phyloP scores from a whole-genome alignment of 2,329 filamentous ascomycete species.

The Penicillium sp. region DNA sequence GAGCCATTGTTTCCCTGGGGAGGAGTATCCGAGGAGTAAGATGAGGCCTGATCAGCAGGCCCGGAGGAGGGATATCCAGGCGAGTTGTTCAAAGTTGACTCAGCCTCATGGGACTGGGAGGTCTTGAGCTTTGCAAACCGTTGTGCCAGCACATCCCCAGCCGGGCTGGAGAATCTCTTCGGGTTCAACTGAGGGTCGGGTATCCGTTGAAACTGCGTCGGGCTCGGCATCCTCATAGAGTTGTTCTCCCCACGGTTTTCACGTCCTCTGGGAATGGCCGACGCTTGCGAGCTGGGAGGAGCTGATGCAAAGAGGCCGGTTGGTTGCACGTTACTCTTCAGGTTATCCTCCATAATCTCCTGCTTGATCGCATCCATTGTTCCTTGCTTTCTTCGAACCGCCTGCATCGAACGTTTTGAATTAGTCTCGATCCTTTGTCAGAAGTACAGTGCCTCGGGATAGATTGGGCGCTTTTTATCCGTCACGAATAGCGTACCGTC shows the following conservation, averaged over 20 bases:
- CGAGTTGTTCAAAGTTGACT: neutral
- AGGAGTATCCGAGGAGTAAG: slow-evolving; percentile 10
- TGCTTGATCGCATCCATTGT: slow-evolving; percentile 30
- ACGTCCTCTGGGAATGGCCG: slow-evolving; percentile 21
- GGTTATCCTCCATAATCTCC: slow-evolving; percentile 38
- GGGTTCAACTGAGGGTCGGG: slow-evolving; percentile 15
- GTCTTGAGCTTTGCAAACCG: slow-evolving; percentile 41
- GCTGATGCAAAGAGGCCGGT: slow-evolving; percentile 11
- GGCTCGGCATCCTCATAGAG: slow-evolving; percentile 40
- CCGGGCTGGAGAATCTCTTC: slow-evolving; percentile 26
- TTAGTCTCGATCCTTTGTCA: no score
- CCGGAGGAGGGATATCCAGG: slow-evolving; percentile 4
- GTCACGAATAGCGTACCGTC: slow-evolving; percentile 25
- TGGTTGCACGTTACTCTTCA: slow-evolving; percentile 29
- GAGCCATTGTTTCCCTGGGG: slow-evolving; percentile 12
- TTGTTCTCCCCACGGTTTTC: slow-evolving; percentile 18
- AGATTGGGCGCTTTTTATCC: no score
- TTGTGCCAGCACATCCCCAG: slow-evolving; percentile 38
- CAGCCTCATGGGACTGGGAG: slow-evolving; percentile 12
- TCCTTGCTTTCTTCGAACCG: neutral
- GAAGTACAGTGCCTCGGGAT: no score
- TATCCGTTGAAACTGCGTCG: slow-evolving; percentile 34
- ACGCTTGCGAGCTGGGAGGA: slow-evolving; percentile 11
- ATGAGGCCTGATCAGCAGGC: slow-evolving; percentile 15
- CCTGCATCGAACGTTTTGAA: slow-evolving; percentile 1